Percentiles rank a stretch among this genome's conserved stretches.
These are phyloP conservation scores for Prototheca cutis DNA, from an alignment of 163 green algal genomes.

Conservation along the genomic window DNA sequence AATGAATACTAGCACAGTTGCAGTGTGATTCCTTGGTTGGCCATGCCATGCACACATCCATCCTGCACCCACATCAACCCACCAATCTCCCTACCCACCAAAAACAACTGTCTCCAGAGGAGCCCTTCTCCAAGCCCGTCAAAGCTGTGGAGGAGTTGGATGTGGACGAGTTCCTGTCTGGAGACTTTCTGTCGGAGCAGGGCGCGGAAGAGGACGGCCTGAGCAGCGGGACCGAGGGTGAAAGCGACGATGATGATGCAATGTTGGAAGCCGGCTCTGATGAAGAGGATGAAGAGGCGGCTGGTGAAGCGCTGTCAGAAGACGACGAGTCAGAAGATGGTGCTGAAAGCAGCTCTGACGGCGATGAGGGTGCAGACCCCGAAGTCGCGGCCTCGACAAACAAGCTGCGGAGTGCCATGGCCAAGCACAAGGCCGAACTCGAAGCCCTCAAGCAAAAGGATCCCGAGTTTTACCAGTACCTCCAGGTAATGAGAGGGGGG, in stretches of 20 bases:
- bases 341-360: not conserved
- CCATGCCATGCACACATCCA: too few relatives aligned
- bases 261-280: not conserved
- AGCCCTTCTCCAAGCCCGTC: too few relatives aligned
- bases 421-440: slow-evolving; percentile 36
- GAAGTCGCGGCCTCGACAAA: not conserved
- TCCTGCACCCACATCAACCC: too few relatives aligned
- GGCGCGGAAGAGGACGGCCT: not conserved
- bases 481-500: slow-evolving; percentile 21
- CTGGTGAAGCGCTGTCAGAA: not conserved
- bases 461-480: slow-evolving; percentile 63
- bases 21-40: too few relatives aligned
- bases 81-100: too few relatives aligned
- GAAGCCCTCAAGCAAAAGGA: slow-evolving; percentile 45
- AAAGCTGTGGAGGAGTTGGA: slow-evolving; percentile 18
- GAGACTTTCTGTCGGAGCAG: slow-evolving; percentile 4
- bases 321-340: not conserved
- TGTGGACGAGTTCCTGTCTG: slow-evolving; percentile 21
- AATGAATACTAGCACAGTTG: too few relatives aligned
- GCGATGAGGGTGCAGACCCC: slow-evolving; percentile 2
- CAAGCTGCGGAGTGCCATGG: slow-evolving; percentile 10
- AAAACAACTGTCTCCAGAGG: too few relatives aligned
- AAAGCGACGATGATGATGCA: slow-evolving; percentile 2
- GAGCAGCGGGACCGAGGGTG: slow-evolving; percentile 1
- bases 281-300: slow-evolving; percentile 5